A percentile compares a stretch with the other conserved stretches of the same genome.
phyloP scores from a whole-genome alignment of 148 eudicot species.

The Agrostemma githago region DNA sequence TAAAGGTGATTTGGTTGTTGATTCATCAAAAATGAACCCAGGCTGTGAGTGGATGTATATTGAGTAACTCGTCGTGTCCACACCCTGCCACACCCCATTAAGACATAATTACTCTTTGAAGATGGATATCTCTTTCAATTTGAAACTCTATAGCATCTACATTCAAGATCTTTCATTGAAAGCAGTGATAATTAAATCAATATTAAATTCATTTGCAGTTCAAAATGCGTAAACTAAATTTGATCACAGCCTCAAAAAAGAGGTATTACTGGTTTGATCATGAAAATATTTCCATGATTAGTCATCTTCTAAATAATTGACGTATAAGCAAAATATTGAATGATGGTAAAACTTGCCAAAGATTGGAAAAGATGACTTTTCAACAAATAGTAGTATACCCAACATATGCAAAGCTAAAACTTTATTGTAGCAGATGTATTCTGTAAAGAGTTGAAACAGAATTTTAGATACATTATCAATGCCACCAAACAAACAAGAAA shows the following conservation, averaged over 20 bases:
- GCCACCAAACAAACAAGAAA: no score
- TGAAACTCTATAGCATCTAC: background rate
- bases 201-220: background rate
- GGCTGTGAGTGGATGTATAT: conserved; percentile 83
- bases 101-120: background rate
- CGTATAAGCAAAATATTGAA: background rate
- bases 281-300: background rate
- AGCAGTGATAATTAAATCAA: background rate
- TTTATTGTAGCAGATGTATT: background rate
- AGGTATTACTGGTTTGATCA: background rate
- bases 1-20: conserved; percentile 62
- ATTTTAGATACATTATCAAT: background rate
- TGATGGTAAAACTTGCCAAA: background rate
- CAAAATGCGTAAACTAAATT: background rate
- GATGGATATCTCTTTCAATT: background rate
- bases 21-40: conserved; percentile 80
- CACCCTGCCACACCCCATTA: conserved; percentile 52
- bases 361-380: background rate
- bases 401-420: background rate
- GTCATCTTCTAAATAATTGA: background rate
- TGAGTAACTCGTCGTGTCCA: conserved; percentile 55
- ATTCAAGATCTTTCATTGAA: background rate
- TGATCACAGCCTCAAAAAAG: background rate
- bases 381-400: background rate
- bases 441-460: background rate